phyloP scores from a whole-genome alignment of 2,329 filamentous ascomycete genomes.

The Nannizziopsis barbatae region DNA sequence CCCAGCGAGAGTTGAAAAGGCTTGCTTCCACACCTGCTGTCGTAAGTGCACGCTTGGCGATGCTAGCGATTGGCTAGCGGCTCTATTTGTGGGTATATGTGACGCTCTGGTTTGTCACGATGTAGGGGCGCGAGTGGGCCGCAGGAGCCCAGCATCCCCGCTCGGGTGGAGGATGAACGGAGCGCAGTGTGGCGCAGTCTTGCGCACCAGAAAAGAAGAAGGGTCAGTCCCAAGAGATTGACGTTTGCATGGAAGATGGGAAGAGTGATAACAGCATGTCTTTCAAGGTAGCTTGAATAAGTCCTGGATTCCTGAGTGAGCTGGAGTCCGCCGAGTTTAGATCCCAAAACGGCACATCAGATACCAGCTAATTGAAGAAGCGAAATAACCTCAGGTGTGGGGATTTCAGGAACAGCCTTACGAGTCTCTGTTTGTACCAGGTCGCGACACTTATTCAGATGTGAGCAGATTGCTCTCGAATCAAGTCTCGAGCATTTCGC shows the following conservation, averaged over 20 bases:
- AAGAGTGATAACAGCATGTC: background rate
- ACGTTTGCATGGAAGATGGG: background rate
- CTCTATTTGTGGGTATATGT: background rate
- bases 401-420: no score
- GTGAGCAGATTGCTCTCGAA: no score
- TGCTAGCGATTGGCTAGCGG: background rate
- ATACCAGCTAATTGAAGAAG: background rate
- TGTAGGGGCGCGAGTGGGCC: background rate
- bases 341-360: no score
- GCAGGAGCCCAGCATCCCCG: background rate
- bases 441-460: background rate
- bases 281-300: no score
- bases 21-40: background rate
- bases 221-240: background rate
- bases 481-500: no score
- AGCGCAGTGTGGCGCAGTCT: conserved; percentile 3
- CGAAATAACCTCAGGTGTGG: background rate
- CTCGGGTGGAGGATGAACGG: background rate
- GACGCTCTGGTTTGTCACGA: background rate
- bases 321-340: no score
- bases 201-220: background rate
- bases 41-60: conserved; percentile 11
- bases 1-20: background rate
- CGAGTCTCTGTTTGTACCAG: background rate
- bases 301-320: no score